Percentiles rank a stretch among this genome's conserved stretches.
Conservation (phyloP, 2,329 filamentous ascomycete species). For the Cylindrodendrum hubeiense region DNA sequence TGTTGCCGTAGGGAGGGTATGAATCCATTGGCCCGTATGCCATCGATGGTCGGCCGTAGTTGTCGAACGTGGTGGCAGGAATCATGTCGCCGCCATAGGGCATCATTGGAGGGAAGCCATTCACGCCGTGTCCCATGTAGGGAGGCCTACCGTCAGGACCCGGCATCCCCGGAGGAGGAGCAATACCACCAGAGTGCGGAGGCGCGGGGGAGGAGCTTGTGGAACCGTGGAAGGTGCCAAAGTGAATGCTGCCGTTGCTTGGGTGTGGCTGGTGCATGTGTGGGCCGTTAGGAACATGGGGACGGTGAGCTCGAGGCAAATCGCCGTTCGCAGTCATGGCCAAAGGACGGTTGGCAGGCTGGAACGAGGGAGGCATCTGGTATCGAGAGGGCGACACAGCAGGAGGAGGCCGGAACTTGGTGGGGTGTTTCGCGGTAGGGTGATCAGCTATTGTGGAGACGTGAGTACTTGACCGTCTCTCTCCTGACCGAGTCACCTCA, state of each 20-base stretch:
- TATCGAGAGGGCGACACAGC: conserved; percentile 52
- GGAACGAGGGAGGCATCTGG: conserved; percentile 59
- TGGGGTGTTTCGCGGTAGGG: conserved; percentile 27
- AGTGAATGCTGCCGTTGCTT: conserved; percentile 68
- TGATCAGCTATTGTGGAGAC: conserved; percentile 29
- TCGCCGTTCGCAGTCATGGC: conserved; percentile 50
- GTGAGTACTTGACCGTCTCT: conserved; percentile 22
- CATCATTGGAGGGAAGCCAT: conserved; percentile 54
- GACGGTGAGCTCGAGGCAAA: conserved; percentile 47
- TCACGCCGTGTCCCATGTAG: conserved; percentile 48
- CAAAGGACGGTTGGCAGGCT: conserved; percentile 50
- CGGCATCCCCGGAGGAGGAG: conserved; percentile 61
- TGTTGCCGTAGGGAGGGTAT: conserved; percentile 49
- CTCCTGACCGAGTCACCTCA: conserved; percentile 22
- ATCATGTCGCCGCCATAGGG: conserved; percentile 52
- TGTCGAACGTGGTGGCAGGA: conserved; percentile 51
- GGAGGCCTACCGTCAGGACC: conserved; percentile 49
- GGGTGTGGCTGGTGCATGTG: conserved; percentile 64
- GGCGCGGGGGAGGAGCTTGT: conserved; percentile 69
- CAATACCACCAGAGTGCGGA: conserved; percentile 61
- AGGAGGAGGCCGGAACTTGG: conserved; percentile 46
- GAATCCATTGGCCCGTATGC: conserved; percentile 51
- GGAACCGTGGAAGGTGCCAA: conserved; percentile 67
- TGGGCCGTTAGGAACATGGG: conserved; percentile 49
- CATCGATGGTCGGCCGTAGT: conserved; percentile 53